A percentile compares a stretch with the other conserved stretches of the same genome.
These are phyloP conservation scores for Astrephomene gubernaculifera DNA, from an alignment of 139 green algal genomes.

Conservation along the genomic window DNA sequence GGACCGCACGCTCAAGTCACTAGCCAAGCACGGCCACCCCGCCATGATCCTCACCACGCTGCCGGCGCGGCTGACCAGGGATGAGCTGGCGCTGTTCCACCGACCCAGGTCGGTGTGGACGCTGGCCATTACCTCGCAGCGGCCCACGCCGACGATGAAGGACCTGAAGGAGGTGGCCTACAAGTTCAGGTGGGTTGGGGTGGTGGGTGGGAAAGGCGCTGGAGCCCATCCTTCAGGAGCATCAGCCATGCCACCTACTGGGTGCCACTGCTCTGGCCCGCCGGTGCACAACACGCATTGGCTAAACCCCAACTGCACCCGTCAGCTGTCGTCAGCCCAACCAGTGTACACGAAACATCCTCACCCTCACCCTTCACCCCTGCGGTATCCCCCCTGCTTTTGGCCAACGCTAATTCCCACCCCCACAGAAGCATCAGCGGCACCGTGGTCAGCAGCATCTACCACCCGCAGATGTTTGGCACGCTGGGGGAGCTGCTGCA, in stretches of 20 bases:
- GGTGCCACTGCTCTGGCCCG: too few relatives aligned
- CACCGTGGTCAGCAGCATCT: constrained; percentile 31
- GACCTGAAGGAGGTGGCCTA: constrained; percentile 16
- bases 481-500: constrained; percentile 26
- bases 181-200: constrained; percentile 43
- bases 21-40: constrained; percentile 56
- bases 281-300: too few relatives aligned
- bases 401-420: too few relatives aligned
- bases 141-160: not conserved
- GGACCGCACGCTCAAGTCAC: constrained; percentile 41
- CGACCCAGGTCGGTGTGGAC: constrained; percentile 43
- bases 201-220: too few relatives aligned
- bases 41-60: constrained; percentile 62
- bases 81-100: constrained; percentile 56
- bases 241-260: too few relatives aligned
- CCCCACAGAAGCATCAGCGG: constrained; percentile 1
- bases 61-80: constrained; percentile 16
- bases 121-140: not conserved
- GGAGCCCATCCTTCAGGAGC: too few relatives aligned
- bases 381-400: not conserved
- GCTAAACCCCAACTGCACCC: too few relatives aligned
- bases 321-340: too few relatives aligned
- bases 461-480: constrained; percentile 28
- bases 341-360: too few relatives aligned
- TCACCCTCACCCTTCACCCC: too few relatives aligned